Conservation (phyloP, 495 filamentous ascomycete species). For the Aspergillus cavernicola region DNA sequence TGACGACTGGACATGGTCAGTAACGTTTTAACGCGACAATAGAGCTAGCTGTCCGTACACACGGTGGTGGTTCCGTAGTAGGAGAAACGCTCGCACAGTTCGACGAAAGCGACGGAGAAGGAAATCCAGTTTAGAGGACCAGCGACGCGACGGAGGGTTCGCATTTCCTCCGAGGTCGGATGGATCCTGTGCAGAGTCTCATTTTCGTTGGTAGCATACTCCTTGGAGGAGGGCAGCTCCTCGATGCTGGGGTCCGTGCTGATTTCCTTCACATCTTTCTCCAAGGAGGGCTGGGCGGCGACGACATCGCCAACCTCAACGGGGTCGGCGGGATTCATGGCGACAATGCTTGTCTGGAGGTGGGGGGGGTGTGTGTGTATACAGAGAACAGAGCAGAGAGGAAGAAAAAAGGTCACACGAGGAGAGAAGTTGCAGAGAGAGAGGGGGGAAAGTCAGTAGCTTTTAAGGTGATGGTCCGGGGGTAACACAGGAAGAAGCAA, state of each 20-base stretch:
- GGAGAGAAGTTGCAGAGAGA: not conserved
- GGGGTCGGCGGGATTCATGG: slow-evolving; percentile 32
- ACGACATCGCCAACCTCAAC: slow-evolving; percentile 25
- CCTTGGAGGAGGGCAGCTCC: slow-evolving; percentile 13
- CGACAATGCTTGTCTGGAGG: slow-evolving; percentile 1
- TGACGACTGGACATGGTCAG: slow-evolving; percentile 37
- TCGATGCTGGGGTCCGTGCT: slow-evolving; percentile 10
- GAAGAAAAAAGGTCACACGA: not conserved
- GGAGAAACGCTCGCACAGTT: slow-evolving; percentile 74
- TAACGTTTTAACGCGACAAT: too few relatives aligned
- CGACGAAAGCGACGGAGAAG: slow-evolving; percentile 70
- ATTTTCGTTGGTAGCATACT: slow-evolving; percentile 18
- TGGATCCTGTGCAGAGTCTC: slow-evolving; percentile 19
- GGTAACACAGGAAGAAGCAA: not conserved
- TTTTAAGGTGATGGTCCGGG: slow-evolving; percentile 14
- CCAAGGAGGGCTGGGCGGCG: not conserved
- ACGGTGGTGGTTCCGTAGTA: slow-evolving; percentile 76
- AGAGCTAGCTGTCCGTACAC: too few relatives aligned
- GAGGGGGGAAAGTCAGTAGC: not conserved
- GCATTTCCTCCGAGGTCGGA: slow-evolving; percentile 58
- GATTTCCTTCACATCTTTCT: not conserved
- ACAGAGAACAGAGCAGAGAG: not conserved
- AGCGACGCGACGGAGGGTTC: slow-evolving; percentile 59
- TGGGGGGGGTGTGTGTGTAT: too few relatives aligned
- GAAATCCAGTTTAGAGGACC: slow-evolving; percentile 60